Evolutionary conservation across 352 stramenopile genomes (phyloP), one percentile per base, ranked within the genome.

Genomic region (Thraustochytrium striatum): DNA sequence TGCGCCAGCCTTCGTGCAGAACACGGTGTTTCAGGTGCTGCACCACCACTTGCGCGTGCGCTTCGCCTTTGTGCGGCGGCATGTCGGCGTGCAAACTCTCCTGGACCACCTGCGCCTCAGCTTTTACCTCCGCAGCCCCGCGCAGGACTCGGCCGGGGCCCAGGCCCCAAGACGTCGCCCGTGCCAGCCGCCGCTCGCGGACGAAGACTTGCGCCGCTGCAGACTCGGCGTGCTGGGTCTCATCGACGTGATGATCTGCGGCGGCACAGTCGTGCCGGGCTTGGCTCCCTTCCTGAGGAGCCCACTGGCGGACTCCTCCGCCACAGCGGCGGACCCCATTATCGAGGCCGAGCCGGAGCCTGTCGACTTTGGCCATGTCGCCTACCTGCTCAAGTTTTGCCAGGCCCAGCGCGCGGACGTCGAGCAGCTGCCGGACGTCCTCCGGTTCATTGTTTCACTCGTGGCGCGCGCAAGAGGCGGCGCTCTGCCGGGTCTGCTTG

Each of bases 91-190:
- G 32, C 65, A 38, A 3, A 25, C 65, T 36, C 39, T 75, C 2
- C 52, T 75, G 11, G 65, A 75, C 52, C 30, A 25, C 7, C 65
- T 75, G 3, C 32, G 65, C 44, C 52, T 75, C 8, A 38, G 68
- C 52, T 75, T 61, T 68, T 61, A 75, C 52, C 36, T 61, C 5
- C 52, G n/a, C n/a, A n/a, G n/a, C n/a, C n/a, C n/a, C n/a, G n/a
- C 65, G 8, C 32, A 58, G 30, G 65, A 75, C 1, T 13, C n/a
- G 11, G 52, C 9, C 13, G 9, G 50, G 16, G 30, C 21, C 8
- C 16, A 75, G n/a, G 52, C 19, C 8, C 30, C 44, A 16, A 0
- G 5, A 28, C 65, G 65, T 13, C 44, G 65, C 8, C n/a, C 39
- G 16, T 68, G 44, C 39, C 11, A 75, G 19, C 44, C 30, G 13